These are phyloP conservation scores for Kurtzmaniella natalensis DNA, from an alignment of 1,139 yeast genomes.

Conservation along the genomic window DNA sequence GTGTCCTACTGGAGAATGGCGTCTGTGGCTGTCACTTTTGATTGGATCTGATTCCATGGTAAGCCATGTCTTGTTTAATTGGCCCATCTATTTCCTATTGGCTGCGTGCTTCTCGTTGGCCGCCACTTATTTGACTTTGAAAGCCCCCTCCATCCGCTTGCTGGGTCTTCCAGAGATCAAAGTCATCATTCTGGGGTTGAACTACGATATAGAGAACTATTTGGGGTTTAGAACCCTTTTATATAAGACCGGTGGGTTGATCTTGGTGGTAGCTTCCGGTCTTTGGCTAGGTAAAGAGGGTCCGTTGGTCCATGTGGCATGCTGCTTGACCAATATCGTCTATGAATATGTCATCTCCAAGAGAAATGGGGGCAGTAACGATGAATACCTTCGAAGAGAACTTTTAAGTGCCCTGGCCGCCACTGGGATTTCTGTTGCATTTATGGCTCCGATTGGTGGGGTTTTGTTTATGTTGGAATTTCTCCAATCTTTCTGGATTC, in stretches of 20 bases:
- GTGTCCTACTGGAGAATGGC: slow-evolving; percentile 42
- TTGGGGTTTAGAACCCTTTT: slow-evolving; percentile 45
- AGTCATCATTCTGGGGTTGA: slow-evolving; percentile 57
- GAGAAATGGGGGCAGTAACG: slow-evolving; percentile 23
- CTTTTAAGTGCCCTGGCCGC: slow-evolving; percentile 82
- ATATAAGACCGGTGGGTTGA: slow-evolving; percentile 50
- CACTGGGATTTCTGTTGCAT: slow-evolving; percentile 91
- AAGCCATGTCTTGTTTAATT: slow-evolving; percentile 24
- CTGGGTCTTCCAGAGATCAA: slow-evolving; percentile 74
- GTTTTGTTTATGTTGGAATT: slow-evolving; percentile 81
- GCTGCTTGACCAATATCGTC: slow-evolving; percentile 47
- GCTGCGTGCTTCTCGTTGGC: slow-evolving; percentile 22
- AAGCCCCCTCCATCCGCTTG: slow-evolving; percentile 46
- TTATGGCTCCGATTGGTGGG: slow-evolving; percentile 94
- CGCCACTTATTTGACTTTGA: slow-evolving; percentile 30
- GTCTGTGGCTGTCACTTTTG: slow-evolving; percentile 34
- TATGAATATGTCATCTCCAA: slow-evolving; percentile 32
- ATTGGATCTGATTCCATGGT: slow-evolving; percentile 17
- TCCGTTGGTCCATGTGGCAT: slow-evolving; percentile 83
- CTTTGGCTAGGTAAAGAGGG: slow-evolving; percentile 93
- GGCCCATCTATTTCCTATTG: slow-evolving; percentile 34
- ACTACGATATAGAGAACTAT: slow-evolving; percentile 37
- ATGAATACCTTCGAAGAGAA: slow-evolving; percentile 60
- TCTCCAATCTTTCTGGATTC: slow-evolving; percentile 58
- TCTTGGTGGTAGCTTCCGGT: slow-evolving; percentile 74